Base-by-base conservation (phyloP, 179 eudicot genomes). In the Nepenthes alata region DNA sequence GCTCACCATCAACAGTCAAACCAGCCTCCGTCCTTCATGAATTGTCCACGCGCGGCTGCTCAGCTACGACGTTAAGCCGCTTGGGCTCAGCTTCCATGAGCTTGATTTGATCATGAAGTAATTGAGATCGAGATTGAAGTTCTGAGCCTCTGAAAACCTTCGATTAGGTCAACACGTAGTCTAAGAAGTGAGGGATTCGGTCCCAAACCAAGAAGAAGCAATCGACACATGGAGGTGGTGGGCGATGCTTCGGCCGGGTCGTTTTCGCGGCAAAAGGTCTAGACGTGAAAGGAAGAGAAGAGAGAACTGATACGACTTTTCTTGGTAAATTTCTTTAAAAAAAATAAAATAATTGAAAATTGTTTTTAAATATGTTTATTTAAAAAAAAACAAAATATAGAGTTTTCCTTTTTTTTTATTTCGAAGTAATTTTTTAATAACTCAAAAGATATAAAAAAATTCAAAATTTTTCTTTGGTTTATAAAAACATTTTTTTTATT, bases 191-290 rank as follows among this genome's bases (percentile, higher is more conserved):
- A 16, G 39, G 58, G 58, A 8, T 25, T 55, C 1, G 56, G 55
- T 12, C 55, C 15, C 7, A 49, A 9, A 49, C 16, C 39, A 6
- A 55, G 56, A 55, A 61, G 67, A 60, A 67, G 70, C 45, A 7
- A 7, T 50, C 77, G 63, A 67, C 77, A 69, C 74, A 70, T 75
- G 74, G 53, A 15, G 48, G 62, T 35, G 78, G 66, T 61, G 61
- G 57, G 71, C 50, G 68, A 57, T 56, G 74, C 39, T 64, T 74
- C 53, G 5, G 0, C 8, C 5, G 74, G 64, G 78, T 75, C 75
- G 72, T 67, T 75, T 67, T 75, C 78, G 62, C 70, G 74, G 74
- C 58, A 53, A 55, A 64, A 74, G 66, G 35, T 51, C 54, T 68
- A 58, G 67, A 53, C 64, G 69, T 39, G 57, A 35, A 56, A 37